Evolutionary conservation across 495 filamentous ascomycete genomes (phyloP), one percentile per base, ranked within the genome.

Genomic region (Lineolata rhizophorae): DNA sequence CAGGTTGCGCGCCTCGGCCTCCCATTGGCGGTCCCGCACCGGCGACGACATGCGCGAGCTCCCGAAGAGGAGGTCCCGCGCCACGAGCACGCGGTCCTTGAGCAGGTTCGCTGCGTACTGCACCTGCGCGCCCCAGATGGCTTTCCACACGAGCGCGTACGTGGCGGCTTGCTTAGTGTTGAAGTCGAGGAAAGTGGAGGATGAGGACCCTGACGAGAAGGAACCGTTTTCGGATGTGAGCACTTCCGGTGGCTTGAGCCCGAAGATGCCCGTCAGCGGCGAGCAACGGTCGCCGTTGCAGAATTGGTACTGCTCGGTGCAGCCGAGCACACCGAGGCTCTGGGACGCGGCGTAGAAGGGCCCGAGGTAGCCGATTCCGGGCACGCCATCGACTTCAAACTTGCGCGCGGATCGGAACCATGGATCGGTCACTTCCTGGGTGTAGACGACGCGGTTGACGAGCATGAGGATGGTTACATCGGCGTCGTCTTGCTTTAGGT

Each of bases 261-360:
- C 40, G 17, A 38, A 39, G 12, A 43, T 11, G 6, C 40, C 40
- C 3, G 32, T 32, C n/a, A 43, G 21, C 8, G 20, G 14, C 3
- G 40, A 38, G 29, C 40, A 43, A 10, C 15, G 31, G 1, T 19
- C 27, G 16, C n/a, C 18, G 27, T 36, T 37, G 31, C 41, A 44
- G 20, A 37, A 36, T 20, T 40, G 33, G 30, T 44, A 40, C 20
- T 44, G 41, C 25, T 44, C 37, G 14, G 29, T 37, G 18, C 41
- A 44, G 5, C 41, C 41, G 2, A 36, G 32, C 12, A 44, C 21
- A 0, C n/a, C n/a, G n/a, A n/a, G n/a, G n/a, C n/a, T n/a, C n/a
- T n/a, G n/a, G n/a, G n/a, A n/a, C n/a, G n/a, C n/a, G n/a, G n/a
- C n/a, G n/a, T n/a, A n/a, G n/a, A n/a, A n/a, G n/a, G n/a, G n/a